Base-by-base conservation (phyloP, 2,329 filamentous ascomycete species). In the Cadophora sp. region DNA sequence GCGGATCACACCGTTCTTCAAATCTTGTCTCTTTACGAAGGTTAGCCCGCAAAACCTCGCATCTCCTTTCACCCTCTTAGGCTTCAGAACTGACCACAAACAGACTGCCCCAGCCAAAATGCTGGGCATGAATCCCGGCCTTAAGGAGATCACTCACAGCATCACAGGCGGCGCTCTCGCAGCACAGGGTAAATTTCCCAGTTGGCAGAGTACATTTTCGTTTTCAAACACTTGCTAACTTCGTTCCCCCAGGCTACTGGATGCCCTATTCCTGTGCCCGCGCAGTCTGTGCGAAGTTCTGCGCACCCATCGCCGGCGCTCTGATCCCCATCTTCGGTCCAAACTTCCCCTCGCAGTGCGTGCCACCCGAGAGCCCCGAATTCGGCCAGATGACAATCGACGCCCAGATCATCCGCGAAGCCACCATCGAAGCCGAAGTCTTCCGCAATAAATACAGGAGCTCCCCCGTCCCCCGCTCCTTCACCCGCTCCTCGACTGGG, bases 1-100 rank as follows among this genome's bases (percentile, higher is more conserved):
- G 69, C 90, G 95, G 69, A 96, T 97, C 79, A 97, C 94, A 1
- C 91, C 94, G 33, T 92, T 98, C 77, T 98, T 98, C 85, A 97
- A 97, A 79, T 94, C 92, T 72, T 90, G 90, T 77, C 89, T 91
- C 70, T 95, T 95, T 76, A 86, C 90, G 71, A 99, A 99, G 88
- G 95, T 94, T 77, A 76, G 83, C 74, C 24, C 1, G 59, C 58
- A 45, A 18, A 4, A 16, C 22, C 18, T 18, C 24, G 1, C 30
- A 20, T 9, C 20, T 13, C 55, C 4, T 18, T 14, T 9, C 39
- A 62, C 59, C 36, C 30, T 59, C 18, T 36, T 27, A 33, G 55
- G 53, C 51, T 65, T 48, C 24, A 27, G 53, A 47, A 63, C 56
- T 69, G 66, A 71, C 58, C 47, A 24, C 71, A 76, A 48, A 74